Evolutionary conservation across 2,329 filamentous ascomycete genomes (phyloP), one percentile per base, ranked within the genome.

Genomic region (Colletotrichum cordylinicola): DNA sequence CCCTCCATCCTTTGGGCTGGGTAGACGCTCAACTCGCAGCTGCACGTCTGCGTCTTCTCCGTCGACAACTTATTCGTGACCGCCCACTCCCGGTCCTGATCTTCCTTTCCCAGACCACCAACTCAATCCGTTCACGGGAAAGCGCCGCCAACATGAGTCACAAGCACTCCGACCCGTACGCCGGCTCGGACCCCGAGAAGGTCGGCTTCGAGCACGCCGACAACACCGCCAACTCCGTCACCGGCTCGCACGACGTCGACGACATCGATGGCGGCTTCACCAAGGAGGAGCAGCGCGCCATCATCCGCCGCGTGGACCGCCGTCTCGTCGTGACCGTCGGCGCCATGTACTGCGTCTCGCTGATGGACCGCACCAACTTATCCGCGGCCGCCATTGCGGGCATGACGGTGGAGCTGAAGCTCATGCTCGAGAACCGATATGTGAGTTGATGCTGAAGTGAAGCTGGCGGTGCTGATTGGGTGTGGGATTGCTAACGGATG

Each of bases 341-440:
- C 24, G 81, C 89, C 78, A 90, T 95, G 85, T 96, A 96, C 83
- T 95, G 93, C 82, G 88, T 95, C 79, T 93, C 91, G 78, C 85
- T 96, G 75, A 94, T 96, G 91, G 95, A 97, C 81, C 88, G 95
- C 37, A 95, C 93, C 3, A 96, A 96, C 83, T 85, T 96, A 82
- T 91, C 91, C n/a, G 88, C 91, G 27, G 94, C 94, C 55, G 91
- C 91, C 61, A 93, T 96, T 82, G 94, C 95, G 24, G 94, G 90
- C 68, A 90, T 91, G 88, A 80, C 81, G 18, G 77, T 77, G 2
- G 90, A 91, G 64, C 83, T 92, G 31, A 62, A 80, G 4, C 82
- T 92, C 2, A 60, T 56, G 7, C 81, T 85, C 2, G 86, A 85
- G 8, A 85, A 86, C 68, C 85, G 87, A 80, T 89, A 89, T 64